Conservation (phyloP, 2,329 filamentous ascomycete genomes). For the Penicillium sp. region DNA sequence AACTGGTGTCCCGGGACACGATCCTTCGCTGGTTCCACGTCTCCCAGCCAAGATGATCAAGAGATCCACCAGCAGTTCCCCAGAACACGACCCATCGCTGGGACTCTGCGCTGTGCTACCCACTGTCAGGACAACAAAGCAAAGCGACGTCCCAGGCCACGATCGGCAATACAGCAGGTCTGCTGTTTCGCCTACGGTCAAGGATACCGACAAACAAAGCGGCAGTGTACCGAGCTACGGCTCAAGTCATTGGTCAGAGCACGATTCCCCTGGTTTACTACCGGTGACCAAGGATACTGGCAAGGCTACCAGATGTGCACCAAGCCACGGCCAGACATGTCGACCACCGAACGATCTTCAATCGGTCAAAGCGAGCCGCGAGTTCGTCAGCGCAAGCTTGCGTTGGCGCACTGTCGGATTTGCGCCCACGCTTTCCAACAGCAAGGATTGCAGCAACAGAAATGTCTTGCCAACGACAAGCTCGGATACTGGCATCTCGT, state of each 20-base stretch:
- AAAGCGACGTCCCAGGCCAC: conserved; percentile 4
- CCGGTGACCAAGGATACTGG: not conserved
- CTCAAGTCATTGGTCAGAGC: no score
- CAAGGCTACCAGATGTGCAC: not conserved
- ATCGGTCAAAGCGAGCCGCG: not conserved
- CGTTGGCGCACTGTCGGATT: conserved; percentile 11
- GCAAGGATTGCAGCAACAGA: not conserved
- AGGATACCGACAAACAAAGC: not conserved
- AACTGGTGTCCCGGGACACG: conserved; percentile 16
- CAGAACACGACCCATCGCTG: conserved; percentile 13
- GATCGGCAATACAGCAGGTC: not conserved
- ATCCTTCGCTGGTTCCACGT: conserved; percentile 8
- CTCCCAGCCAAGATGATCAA: conserved; percentile 9
- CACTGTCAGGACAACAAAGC: conserved; percentile 1
- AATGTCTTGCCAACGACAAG: not conserved
- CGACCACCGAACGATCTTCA: not conserved
- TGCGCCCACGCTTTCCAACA: not conserved
- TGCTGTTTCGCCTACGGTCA: not conserved
- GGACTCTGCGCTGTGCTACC: conserved; percentile 3
- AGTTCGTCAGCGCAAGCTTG: conserved; percentile 2
- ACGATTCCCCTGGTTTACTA: not conserved
- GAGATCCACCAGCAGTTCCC: conserved; percentile 3
- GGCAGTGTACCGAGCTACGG: conserved; percentile 1
- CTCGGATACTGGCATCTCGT: not conserved
- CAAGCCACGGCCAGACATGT: not conserved